These are phyloP conservation scores for Angomonas desouzai DNA, from an alignment of 208 protist species.

Conservation along the genomic window DNA sequence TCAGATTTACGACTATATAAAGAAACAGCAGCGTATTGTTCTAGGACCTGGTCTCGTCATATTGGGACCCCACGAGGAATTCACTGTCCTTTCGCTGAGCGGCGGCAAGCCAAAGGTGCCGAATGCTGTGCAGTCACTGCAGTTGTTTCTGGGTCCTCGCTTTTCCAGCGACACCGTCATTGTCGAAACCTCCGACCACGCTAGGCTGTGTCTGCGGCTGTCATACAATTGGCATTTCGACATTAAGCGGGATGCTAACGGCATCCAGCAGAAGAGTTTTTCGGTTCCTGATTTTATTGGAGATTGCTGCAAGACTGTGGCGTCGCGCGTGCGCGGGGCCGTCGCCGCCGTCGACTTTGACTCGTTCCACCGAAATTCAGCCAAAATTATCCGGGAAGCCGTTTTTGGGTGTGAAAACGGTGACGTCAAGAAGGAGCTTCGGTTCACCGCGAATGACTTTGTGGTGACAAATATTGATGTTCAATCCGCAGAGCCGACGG, in stretches of 20 bases:
- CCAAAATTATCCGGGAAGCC: constrained; percentile 92
- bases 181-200: constrained; percentile 97
- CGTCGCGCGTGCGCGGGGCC: constrained; percentile 92
- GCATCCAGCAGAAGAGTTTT: constrained; percentile 28
- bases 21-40: constrained; percentile 85
- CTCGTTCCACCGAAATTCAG: constrained; percentile 95
- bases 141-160: constrained; percentile 93
- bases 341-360: constrained; percentile 94
- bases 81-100: constrained; percentile 93
- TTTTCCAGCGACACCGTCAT: constrained; percentile 93
- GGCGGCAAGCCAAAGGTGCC: constrained; percentile 92
- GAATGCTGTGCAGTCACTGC: constrained; percentile 89
- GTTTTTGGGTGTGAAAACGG: constrained; percentile 88
- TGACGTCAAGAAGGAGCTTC: constrained; percentile 50
- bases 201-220: constrained; percentile 89
- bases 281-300: constrained; percentile 97
- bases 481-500: constrained; percentile 92
- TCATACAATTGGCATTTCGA: constrained; percentile 98
- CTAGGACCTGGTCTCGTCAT: constrained; percentile 94
- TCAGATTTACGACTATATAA: constrained; percentile 95
- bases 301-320: constrained; percentile 97
- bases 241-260: constrained; percentile 39
- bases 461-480: constrained; percentile 95
- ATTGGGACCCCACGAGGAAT: constrained; percentile 94
- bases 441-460: constrained; percentile 90